Percentiles rank a stretch among this genome's conserved stretches.
Conservation (phyloP, 768 basidiomycete species). For the Boletus vinaceobasis region DNA sequence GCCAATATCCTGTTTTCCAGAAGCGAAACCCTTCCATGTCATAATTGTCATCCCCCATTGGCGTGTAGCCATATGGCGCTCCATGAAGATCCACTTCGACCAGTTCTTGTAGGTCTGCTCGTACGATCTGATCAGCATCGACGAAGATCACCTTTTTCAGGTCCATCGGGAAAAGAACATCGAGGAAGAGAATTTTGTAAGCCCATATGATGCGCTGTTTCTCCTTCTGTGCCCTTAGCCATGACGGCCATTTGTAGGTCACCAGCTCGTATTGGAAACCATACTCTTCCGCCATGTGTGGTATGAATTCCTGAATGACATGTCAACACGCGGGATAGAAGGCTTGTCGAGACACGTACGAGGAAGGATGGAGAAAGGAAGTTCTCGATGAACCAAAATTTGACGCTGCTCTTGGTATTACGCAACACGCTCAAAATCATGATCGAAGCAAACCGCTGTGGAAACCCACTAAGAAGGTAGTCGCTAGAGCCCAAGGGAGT, state of each 20-base stretch:
- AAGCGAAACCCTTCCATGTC: constrained; percentile 99
- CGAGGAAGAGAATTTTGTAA: constrained; percentile 98
- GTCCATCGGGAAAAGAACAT: constrained; percentile 98
- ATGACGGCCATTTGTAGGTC: constrained; percentile 99
- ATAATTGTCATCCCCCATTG: constrained; percentile 92
- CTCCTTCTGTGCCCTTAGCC: constrained; percentile 95
- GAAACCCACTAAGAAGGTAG: not conserved
- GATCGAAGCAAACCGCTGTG: constrained; percentile 91
- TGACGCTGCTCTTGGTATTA: constrained; percentile 92
- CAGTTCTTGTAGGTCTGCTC: constrained; percentile 91
- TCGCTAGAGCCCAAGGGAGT: not conserved
- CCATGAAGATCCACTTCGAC: constrained; percentile 92
- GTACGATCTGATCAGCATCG: constrained; percentile 96
- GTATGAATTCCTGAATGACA: constrained; percentile 78
- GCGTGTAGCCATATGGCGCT: constrained; percentile 93
- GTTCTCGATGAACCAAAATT: constrained; percentile 99
- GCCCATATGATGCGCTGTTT: constrained; percentile 99
- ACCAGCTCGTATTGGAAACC: constrained; percentile 95
- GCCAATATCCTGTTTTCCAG: constrained; percentile 98
- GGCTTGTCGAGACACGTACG: constrained; percentile 41
- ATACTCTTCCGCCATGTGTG: constrained; percentile 87
- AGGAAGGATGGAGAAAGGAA: constrained; percentile 97
- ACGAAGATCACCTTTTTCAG: constrained; percentile 99
- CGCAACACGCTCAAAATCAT: constrained; percentile 96
- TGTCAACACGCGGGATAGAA: not conserved